These are phyloP conservation scores for Akebia trifoliata DNA, from an alignment of 164 flowering plant genomes.

Conservation along the genomic window DNA sequence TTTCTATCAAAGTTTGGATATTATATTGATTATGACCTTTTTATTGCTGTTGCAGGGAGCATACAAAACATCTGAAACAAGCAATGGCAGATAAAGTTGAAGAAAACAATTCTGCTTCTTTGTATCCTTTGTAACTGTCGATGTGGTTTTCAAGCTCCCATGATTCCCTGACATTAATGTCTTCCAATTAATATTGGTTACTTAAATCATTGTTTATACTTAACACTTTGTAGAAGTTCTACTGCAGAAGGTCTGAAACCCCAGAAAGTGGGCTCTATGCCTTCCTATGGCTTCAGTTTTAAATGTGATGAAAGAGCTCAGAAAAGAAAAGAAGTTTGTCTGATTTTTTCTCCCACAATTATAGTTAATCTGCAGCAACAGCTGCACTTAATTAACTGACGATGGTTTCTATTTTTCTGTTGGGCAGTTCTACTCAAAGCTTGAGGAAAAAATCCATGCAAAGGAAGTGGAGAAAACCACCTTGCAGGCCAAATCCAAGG, in stretches of 20 bases:
- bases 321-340: constrained; percentile 79
- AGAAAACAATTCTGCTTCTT: constrained; percentile 35
- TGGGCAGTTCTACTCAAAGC: constrained; percentile 88
- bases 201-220: constrained; percentile 30
- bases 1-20: neutral
- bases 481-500: constrained; percentile 89
- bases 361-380: neutral
- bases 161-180: neutral
- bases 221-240: constrained; percentile 50
- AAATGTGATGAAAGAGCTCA: constrained; percentile 91
- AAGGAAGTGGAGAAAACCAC: constrained; percentile 68
- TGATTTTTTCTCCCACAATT: constrained; percentile 1
- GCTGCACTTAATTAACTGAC: constrained; percentile 8
- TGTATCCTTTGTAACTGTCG: constrained; percentile 55
- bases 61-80: constrained; percentile 33
- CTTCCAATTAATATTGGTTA: neutral
- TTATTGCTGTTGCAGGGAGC: constrained; percentile 51
- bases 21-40: constrained; percentile 12
- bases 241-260: constrained; percentile 46
- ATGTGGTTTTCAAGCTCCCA: neutral
- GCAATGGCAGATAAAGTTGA: constrained; percentile 33
- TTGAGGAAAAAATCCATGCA: constrained; percentile 87
- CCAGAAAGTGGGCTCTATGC: constrained; percentile 56
- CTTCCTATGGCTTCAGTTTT: constrained; percentile 78
- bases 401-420: constrained; percentile 4